Percentiles rank a stretch among this genome's conserved stretches.
Evolutionary conservation across 2,329 filamentous ascomycete genomes (phyloP).

Genomic region (Aspergillus aculeatinus): DNA sequence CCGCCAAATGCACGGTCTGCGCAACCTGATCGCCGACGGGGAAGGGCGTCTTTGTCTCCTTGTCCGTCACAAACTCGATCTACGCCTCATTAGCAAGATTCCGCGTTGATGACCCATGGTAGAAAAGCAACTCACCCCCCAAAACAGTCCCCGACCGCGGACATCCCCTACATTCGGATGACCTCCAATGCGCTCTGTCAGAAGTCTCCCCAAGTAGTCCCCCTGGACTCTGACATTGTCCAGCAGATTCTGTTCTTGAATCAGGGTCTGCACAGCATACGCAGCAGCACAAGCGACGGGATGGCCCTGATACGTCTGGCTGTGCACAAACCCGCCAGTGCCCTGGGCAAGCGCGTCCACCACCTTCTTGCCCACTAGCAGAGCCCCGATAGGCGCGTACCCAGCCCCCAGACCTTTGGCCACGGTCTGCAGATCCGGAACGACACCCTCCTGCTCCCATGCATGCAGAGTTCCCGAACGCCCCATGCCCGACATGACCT

Average conservation of each 20-base stretch:
- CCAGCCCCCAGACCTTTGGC: conserved; percentile 61
- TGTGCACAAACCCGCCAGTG: conserved; percentile 55
- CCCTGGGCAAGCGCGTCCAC: conserved; percentile 50
- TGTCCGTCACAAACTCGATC: conserved; percentile 61
- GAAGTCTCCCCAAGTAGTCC: conserved; percentile 34
- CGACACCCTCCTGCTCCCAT: conserved; percentile 58
- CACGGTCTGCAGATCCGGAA: conserved; percentile 60
- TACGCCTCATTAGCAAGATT: conserved; percentile 1
- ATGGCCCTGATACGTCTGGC: conserved; percentile 62
- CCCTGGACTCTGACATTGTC: conserved; percentile 60
- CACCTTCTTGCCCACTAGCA: conserved; percentile 54
- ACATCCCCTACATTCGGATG: conserved; percentile 58
- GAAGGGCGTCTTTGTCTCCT: conserved; percentile 55
- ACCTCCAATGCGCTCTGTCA: conserved; percentile 45
- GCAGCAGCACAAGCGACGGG: conserved; percentile 58
- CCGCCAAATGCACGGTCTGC: conserved; percentile 53
- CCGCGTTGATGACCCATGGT: background rate
- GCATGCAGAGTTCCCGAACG: conserved; percentile 58
- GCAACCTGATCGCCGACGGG: conserved; percentile 47
- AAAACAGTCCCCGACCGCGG: conserved; percentile 59
- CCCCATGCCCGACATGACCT: conserved; percentile 68
- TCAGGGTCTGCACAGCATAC: conserved; percentile 61
- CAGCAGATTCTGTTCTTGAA: conserved; percentile 58
- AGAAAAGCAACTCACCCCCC: conserved; percentile 50
- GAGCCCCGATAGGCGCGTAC: conserved; percentile 55